Percentiles rank a stretch among this genome's conserved stretches.
phyloP scores from a whole-genome alignment of 2,329 filamentous ascomycete genomes.

The Colletotrichum shisoi region DNA sequence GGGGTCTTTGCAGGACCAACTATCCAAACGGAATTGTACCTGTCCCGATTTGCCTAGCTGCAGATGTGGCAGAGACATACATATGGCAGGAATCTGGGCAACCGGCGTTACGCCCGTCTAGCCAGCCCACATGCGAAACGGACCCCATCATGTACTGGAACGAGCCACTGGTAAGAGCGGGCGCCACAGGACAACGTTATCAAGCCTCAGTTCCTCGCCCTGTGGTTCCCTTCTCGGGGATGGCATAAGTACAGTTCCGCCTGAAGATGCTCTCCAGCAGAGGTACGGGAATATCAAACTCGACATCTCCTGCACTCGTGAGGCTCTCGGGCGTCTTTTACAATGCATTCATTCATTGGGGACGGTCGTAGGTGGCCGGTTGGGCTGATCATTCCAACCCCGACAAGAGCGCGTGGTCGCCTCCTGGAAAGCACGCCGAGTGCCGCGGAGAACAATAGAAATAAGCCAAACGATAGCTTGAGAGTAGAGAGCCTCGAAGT shows the following conservation, averaged over 20 bases:
- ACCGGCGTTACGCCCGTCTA: conserved; percentile 20
- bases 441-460: conserved; percentile 20
- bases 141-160: neutral
- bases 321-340: neutral
- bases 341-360: neutral
- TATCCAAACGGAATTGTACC: conserved; percentile 12
- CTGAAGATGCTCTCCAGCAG: neutral
- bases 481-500: conserved; percentile 7
- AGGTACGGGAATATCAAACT: neutral
- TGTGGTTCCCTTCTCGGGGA: neutral
- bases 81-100: conserved; percentile 5
- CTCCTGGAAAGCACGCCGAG: neutral
- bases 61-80: conserved; percentile 34
- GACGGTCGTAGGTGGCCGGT: neutral
- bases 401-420: conserved; percentile 3
- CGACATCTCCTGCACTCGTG: no score
- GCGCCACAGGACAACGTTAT: conserved; percentile 2
- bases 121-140: conserved; percentile 28
- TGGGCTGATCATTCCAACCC: neutral
- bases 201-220: conserved; percentile 14
- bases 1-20: neutral
- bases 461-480: conserved; percentile 14
- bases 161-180: neutral
- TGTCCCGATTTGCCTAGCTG: conserved; percentile 28
- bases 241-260: neutral